These are phyloP conservation scores for Naganishia liquefaciens DNA, from an alignment of 1,284 basidiomycete species.

Conservation along the genomic window DNA sequence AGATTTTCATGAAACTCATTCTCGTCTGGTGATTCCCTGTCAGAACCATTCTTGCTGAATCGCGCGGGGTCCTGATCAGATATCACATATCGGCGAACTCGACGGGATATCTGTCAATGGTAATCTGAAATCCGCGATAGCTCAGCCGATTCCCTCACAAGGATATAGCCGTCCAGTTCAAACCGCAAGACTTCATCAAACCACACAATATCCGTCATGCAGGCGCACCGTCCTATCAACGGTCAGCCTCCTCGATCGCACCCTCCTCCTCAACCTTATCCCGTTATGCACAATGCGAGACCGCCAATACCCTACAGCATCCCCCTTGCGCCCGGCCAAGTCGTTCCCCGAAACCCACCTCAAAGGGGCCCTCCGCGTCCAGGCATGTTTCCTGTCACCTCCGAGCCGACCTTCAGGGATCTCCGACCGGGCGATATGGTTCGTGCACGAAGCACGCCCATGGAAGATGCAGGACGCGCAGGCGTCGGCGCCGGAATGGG, in stretches of 20 bases:
- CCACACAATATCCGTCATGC: neutral
- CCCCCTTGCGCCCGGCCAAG: slow-evolving; percentile 1
- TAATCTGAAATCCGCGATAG: too few species aligned
- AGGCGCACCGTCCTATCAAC: neutral
- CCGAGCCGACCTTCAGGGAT: neutral
- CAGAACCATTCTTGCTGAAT: too few species aligned
- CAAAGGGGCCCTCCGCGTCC: slow-evolving; percentile 1
- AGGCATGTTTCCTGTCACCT: slow-evolving; percentile 15
- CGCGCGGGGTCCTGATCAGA: too few species aligned
- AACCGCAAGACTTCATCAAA: neutral
- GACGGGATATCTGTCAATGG: too few species aligned
- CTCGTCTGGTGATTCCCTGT: too few species aligned
- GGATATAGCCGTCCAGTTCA: neutral
- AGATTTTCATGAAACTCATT: too few species aligned
- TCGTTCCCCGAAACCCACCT: neutral
- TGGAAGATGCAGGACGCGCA: neutral
- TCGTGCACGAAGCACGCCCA: slow-evolving; percentile 4
- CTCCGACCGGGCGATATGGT: slow-evolving; percentile 19
- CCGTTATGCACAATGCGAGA: neutral
- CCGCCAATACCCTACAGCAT: neutral
- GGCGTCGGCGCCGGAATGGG: neutral
- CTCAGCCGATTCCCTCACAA: too few species aligned
- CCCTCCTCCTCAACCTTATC: neutral
- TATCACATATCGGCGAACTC: too few species aligned
- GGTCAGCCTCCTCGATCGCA: neutral